phyloP scores from a whole-genome alignment of 148 eudicot genomes.

The Spergularia marina region DNA sequence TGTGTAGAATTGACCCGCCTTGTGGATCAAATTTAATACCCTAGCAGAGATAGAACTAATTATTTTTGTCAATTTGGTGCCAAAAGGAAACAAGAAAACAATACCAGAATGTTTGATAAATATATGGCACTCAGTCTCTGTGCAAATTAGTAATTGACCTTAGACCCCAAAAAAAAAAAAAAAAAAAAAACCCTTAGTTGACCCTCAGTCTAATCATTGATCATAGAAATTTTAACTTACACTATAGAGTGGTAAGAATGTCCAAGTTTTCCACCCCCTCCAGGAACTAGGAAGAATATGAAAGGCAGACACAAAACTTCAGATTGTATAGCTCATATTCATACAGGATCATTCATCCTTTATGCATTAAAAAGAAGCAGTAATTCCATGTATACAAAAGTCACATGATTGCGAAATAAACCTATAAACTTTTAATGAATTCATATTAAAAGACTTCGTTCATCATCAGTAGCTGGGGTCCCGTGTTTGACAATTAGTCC shows the following conservation, averaged over 20 bases:
- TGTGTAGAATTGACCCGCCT: conserved; percentile 63
- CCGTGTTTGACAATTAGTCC: not conserved
- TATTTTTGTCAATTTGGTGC: not conserved
- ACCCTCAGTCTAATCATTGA: not conserved
- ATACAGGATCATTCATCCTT: too few species aligned
- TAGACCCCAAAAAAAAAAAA: too few species aligned
- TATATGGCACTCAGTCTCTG: not conserved
- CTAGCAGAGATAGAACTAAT: conserved; percentile 36
- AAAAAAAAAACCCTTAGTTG: too few species aligned
- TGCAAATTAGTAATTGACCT: not conserved
- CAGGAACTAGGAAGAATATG: not conserved
- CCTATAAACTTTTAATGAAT: not conserved
- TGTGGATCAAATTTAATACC: conserved; percentile 89
- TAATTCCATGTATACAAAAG: too few species aligned
- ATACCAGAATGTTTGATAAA: not conserved
- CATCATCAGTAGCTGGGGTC: not conserved
- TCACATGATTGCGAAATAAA: not conserved
- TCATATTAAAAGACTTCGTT: not conserved
- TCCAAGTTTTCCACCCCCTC: not conserved
- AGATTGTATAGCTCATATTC: too few species aligned
- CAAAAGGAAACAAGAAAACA: not conserved
- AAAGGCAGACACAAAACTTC: not conserved
- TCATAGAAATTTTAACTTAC: not conserved
- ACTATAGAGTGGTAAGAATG: too few species aligned
- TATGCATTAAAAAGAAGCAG: too few species aligned